Percentiles rank a stretch among this genome's conserved stretches.
Evolutionary conservation across 1,139 yeast species (phyloP).

Genomic region (Geotrichum reessii): DNA sequence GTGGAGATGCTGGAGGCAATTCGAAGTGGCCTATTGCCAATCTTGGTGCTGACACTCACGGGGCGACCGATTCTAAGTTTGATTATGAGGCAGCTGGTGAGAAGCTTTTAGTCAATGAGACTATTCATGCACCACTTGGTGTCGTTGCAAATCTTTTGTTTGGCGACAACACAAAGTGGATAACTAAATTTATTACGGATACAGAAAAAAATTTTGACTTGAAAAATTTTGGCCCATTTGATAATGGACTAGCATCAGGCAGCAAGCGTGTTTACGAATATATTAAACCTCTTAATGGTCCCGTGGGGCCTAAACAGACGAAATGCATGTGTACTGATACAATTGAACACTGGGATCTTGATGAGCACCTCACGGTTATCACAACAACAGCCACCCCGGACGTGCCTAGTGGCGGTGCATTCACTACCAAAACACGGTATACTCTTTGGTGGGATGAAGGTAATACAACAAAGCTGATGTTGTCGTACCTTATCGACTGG

Average conservation of each 20-base stretch:
- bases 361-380: slow-evolving; percentile 51
- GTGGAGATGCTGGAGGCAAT: slow-evolving; percentile 1
- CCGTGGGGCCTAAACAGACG: slow-evolving; percentile 95
- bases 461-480: slow-evolving; percentile 60
- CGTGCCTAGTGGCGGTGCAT: slow-evolving; percentile 88
- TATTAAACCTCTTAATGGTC: slow-evolving; percentile 70
- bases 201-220: slow-evolving; percentile 71
- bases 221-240: slow-evolving; percentile 50
- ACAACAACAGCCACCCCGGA: slow-evolving; percentile 81
- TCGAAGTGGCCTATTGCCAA: slow-evolving; percentile 33
- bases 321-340: slow-evolving; percentile 72
- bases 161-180: slow-evolving; percentile 64
- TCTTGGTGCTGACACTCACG: slow-evolving; percentile 54
- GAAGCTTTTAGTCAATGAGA: slow-evolving; percentile 56
- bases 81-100: slow-evolving; percentile 52
- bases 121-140: slow-evolving; percentile 73
- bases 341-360: slow-evolving; percentile 57
- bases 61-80: slow-evolving; percentile 49
- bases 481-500: slow-evolving; percentile 75
- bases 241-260: slow-evolving; percentile 33
- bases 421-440: slow-evolving; percentile 61
- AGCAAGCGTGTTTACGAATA: slow-evolving; percentile 61
- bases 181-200: slow-evolving; percentile 48
- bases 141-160: slow-evolving; percentile 63
- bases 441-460: slow-evolving; percentile 71